Evolutionary conservation across 495 filamentous ascomycete species (phyloP).

Genomic region (Podospora pseudocomata): DNA sequence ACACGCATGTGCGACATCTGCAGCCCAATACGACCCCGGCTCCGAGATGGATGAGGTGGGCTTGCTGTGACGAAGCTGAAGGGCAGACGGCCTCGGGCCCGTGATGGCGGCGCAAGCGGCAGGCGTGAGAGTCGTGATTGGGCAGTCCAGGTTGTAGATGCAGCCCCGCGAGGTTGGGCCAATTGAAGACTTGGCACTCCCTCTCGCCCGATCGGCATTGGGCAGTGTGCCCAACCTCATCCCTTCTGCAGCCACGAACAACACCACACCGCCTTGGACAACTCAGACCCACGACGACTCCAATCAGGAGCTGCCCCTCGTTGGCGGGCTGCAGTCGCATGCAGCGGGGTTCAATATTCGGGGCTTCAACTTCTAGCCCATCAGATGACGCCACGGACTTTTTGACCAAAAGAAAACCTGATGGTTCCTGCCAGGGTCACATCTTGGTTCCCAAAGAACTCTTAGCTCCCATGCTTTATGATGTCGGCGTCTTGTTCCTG

Average conservation of each 20-base stretch:
- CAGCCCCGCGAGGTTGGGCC: neutral
- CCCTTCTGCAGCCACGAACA: conserved; percentile 4
- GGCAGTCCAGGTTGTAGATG: conserved; percentile 5
- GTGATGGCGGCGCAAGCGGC: neutral
- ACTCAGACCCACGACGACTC: conserved; percentile 1
- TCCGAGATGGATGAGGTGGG: neutral
- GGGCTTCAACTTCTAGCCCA: conserved; percentile 23
- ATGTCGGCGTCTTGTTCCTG: conserved; percentile 14
- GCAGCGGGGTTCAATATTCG: conserved; percentile 17
- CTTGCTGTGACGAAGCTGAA: conserved; percentile 12
- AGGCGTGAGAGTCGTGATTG: conserved; percentile 10
- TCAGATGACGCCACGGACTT: conserved; percentile 26
- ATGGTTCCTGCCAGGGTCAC: conserved; percentile 4
- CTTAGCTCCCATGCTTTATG: neutral
- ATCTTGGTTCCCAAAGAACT: neutral
- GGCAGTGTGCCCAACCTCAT: conserved; percentile 19
- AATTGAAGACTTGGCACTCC: conserved; percentile 12
- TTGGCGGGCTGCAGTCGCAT: conserved; percentile 2
- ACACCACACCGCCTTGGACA: neutral
- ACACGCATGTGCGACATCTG: conserved; percentile 16
- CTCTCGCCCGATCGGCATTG: conserved; percentile 17
- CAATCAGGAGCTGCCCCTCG: neutral
- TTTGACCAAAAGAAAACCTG: conserved; percentile 4
- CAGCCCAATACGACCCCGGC: conserved; percentile 19
- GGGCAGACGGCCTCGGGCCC: neutral